Conservation (phyloP, 495 filamentous ascomycete species). For the Daldinia childiae region DNA sequence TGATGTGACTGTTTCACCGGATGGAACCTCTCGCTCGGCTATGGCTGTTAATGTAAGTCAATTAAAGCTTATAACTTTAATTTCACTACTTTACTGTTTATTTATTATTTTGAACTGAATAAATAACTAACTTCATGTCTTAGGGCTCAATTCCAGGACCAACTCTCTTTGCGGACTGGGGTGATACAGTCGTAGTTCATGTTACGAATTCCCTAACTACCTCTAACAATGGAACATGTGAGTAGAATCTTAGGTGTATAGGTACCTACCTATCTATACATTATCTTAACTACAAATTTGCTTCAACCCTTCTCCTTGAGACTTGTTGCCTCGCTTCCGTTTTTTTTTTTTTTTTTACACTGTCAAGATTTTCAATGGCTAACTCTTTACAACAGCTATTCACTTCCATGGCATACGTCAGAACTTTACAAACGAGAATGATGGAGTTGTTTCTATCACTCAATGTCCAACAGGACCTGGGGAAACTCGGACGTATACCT, state of each 20-base stretch:
- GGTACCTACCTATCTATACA: no score
- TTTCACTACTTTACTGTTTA: background rate
- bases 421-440: constrained; percentile 49
- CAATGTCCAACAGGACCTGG: constrained; percentile 62
- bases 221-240: constrained; percentile 38
- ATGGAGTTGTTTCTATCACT: constrained; percentile 58
- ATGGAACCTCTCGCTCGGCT: constrained; percentile 56
- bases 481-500: constrained; percentile 60
- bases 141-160: constrained; percentile 55
- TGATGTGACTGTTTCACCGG: constrained; percentile 58
- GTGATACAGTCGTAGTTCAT: constrained; percentile 53
- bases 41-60: constrained; percentile 53
- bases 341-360: background rate
- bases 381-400: constrained; percentile 39
- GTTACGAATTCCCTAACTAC: constrained; percentile 36
- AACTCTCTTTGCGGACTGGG: constrained; percentile 55
- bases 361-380: background rate
- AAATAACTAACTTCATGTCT: background rate
- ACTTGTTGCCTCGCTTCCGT: background rate
- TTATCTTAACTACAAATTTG: background rate
- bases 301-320: background rate
- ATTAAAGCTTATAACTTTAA: background rate
- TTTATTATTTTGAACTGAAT: background rate
- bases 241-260: background rate
- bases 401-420: constrained; percentile 66